A percentile compares a stretch with the other conserved stretches of the same genome.
Conservation (phyloP, 2,329 filamentous ascomycete species). For the Clonostachys chloroleuca region DNA sequence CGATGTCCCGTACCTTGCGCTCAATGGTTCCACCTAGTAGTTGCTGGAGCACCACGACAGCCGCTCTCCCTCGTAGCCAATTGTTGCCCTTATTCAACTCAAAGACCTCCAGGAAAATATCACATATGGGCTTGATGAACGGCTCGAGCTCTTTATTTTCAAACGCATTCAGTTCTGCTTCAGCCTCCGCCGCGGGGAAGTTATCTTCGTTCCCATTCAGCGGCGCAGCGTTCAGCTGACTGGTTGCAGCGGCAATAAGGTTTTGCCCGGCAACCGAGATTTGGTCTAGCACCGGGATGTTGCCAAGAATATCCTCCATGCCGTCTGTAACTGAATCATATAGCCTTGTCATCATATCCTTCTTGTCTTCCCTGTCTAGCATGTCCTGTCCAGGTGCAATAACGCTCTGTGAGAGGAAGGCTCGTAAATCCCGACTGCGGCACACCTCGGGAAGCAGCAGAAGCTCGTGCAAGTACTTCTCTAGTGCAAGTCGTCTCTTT, state of each 20-base stretch:
- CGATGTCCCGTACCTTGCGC: slow-evolving; percentile 85
- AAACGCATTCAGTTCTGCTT: slow-evolving; percentile 90
- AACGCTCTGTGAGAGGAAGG: slow-evolving; percentile 87
- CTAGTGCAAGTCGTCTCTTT: slow-evolving; percentile 78
- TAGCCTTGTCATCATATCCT: slow-evolving; percentile 87
- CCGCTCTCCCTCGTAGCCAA: slow-evolving; percentile 92
- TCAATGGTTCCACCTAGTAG: slow-evolving; percentile 94
- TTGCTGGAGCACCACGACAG: slow-evolving; percentile 94
- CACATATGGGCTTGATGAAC: slow-evolving; percentile 97
- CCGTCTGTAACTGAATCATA: slow-evolving; percentile 97
- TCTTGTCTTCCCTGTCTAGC: slow-evolving; percentile 60
- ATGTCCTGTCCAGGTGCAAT: slow-evolving; percentile 58
- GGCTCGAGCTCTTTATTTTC: slow-evolving; percentile 86
- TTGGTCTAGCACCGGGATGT: slow-evolving; percentile 92
- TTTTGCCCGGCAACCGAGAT: slow-evolving; percentile 90
- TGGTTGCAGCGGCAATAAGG: slow-evolving; percentile 72
- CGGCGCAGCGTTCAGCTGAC: slow-evolving; percentile 53
- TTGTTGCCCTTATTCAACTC: slow-evolving; percentile 93
- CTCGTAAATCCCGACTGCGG: slow-evolving; percentile 83
- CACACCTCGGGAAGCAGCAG: slow-evolving; percentile 89
- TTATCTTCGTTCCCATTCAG: slow-evolving; percentile 47
- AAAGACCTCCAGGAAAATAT: slow-evolving; percentile 94
- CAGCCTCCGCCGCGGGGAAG: slow-evolving; percentile 66
- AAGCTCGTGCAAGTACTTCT: slow-evolving; percentile 79
- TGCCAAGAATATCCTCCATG: slow-evolving; percentile 96